Evolutionary conservation across 805 yeast genomes (phyloP).

Genomic region (Metschnikowia drakensbergensis): DNA sequence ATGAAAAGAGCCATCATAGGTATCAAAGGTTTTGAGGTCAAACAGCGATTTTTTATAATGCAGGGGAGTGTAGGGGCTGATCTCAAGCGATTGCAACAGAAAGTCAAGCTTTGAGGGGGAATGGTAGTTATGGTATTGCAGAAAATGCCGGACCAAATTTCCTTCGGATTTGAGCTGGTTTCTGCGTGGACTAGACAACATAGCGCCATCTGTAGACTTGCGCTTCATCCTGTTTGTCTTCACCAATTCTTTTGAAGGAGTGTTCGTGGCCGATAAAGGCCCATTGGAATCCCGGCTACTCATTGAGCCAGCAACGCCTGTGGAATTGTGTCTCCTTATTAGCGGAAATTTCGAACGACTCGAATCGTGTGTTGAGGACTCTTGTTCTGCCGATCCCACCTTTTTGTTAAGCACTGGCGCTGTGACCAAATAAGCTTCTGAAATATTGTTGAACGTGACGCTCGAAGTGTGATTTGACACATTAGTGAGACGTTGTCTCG

Average conservation of each 20-base stretch:
- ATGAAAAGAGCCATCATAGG: neutral
- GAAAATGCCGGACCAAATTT: slow-evolving; percentile 1
- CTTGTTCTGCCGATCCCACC: neutral
- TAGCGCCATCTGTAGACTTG: neutral
- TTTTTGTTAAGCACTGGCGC: slow-evolving; percentile 12
- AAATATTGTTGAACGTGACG: neutral
- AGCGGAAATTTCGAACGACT: slow-evolving; percentile 13
- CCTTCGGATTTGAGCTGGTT: slow-evolving; percentile 2
- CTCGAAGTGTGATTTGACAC: neutral
- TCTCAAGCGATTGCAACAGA: neutral
- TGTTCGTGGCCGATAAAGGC: neutral
- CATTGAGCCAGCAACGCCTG: neutral
- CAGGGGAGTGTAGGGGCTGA: neutral
- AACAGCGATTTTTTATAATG: neutral
- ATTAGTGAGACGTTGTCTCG: slow-evolving; percentile 16
- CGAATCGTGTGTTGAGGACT: neutral
- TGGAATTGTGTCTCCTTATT: slow-evolving; percentile 26
- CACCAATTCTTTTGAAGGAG: slow-evolving; percentile 1
- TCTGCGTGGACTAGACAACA: neutral
- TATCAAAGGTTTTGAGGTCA: neutral
- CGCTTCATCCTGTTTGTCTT: neutral
- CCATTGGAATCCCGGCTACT: neutral
- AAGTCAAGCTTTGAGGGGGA: slow-evolving; percentile 1
- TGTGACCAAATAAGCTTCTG: slow-evolving; percentile 14
- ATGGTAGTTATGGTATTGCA: neutral